phyloP scores from a whole-genome alignment of 495 filamentous ascomycete species.

The Darksidea phi region DNA sequence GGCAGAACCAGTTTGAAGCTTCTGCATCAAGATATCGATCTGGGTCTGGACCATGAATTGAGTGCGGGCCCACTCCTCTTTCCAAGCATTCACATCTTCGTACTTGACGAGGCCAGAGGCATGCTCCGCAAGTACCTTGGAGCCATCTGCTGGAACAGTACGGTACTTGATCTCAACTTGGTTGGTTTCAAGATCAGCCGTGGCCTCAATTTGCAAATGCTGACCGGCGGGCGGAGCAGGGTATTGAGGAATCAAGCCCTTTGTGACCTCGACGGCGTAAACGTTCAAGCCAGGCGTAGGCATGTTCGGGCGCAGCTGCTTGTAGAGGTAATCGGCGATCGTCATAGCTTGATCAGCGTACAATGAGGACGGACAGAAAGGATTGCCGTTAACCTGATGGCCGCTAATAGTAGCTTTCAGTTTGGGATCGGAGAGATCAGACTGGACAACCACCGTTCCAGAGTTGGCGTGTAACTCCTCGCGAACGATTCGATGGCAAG shows the following conservation, averaged over 20 bases:
- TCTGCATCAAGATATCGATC: conserved; percentile 45
- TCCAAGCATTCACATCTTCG: conserved; percentile 45
- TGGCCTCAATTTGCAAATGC: conserved; percentile 46
- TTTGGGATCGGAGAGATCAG: conserved; percentile 44
- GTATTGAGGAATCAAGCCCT: conserved; percentile 45
- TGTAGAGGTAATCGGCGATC: conserved; percentile 49
- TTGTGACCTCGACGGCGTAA: conserved; percentile 45
- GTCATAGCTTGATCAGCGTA: conserved; percentile 55
- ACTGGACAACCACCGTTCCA: conserved; percentile 44
- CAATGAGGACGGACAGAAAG: conserved; percentile 49
- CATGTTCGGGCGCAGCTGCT: conserved; percentile 44
- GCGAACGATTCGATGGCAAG: conserved; percentile 45
- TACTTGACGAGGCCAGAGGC: conserved; percentile 43
- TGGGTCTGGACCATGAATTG: conserved; percentile 49
- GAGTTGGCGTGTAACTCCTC: conserved; percentile 45
- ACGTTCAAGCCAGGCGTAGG: conserved; percentile 44
- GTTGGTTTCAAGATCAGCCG: conserved; percentile 44
- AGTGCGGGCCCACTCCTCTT: conserved; percentile 44
- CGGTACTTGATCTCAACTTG: conserved; percentile 43
- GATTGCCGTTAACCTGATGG: conserved; percentile 46
- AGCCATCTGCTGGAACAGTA: conserved; percentile 43
- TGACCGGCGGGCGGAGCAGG: conserved; percentile 43
- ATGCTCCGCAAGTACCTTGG: conserved; percentile 42
- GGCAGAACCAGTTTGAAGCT: conserved; percentile 45
- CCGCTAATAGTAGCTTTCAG: conserved; percentile 43